phyloP scores from a whole-genome alignment of 257 asterid genomes.

The Linderniella brevidens region DNA sequence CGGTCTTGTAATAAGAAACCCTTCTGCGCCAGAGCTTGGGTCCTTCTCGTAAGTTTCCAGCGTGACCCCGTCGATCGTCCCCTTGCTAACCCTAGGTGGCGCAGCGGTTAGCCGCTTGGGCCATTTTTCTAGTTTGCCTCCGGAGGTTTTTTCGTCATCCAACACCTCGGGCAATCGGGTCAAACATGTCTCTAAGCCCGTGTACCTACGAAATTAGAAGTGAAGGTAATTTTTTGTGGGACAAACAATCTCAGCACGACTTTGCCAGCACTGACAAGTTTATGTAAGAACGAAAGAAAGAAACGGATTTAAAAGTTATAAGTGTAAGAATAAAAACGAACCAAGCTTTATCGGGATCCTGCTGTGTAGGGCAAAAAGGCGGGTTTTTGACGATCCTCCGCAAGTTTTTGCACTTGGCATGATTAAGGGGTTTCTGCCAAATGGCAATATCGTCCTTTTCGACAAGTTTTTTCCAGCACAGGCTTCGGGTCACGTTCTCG shows the following conservation, averaged over 20 bases:
- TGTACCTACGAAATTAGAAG: conserved; percentile 52
- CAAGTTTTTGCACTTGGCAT: conserved; percentile 22
- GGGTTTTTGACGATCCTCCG: conserved; percentile 10
- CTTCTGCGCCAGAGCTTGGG: conserved; percentile 49
- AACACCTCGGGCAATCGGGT: conserved; percentile 59
- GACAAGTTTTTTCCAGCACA: conserved; percentile 72
- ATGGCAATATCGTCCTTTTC: conserved; percentile 69
- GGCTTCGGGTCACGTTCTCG: conserved; percentile 41
- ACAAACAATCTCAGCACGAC: too few relatives aligned
- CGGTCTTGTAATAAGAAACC: too few relatives aligned
- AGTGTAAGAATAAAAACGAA: conserved; percentile 14
- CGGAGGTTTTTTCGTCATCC: conserved; percentile 27
- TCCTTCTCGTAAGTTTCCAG: conserved; percentile 25
- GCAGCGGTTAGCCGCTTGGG: conserved; percentile 35
- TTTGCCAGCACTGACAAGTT: too few relatives aligned
- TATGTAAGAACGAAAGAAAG: too few relatives aligned
- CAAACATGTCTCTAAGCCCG: conserved; percentile 44
- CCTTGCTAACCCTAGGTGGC: conserved; percentile 63
- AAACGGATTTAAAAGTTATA: not conserved
- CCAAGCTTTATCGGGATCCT: conserved; percentile 62
- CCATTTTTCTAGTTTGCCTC: conserved; percentile 59
- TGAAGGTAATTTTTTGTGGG: too few relatives aligned
- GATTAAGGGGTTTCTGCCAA: conserved; percentile 74
- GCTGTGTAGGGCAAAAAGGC: conserved; percentile 17
- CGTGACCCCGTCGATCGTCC: conserved; percentile 29